These are phyloP conservation scores for Cyclotella choctawhatcheeana DNA, from an alignment of 108 stramenopile genomes.

Conservation along the genomic window DNA sequence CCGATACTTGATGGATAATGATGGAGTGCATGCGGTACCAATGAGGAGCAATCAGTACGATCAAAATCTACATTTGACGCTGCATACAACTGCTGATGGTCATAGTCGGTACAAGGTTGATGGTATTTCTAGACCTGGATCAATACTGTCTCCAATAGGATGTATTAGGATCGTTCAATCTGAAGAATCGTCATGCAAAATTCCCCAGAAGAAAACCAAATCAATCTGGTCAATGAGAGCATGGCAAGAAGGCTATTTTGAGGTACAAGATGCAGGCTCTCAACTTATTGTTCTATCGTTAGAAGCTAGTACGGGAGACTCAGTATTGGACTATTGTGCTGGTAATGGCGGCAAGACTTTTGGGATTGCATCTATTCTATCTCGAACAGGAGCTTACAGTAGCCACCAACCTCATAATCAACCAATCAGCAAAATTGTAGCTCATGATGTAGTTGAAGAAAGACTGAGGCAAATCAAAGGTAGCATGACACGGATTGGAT, in stretches of 20 bases:
- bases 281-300: slow-evolving; percentile 54
- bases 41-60: neutral
- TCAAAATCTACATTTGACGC: neutral
- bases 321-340: slow-evolving; percentile 57
- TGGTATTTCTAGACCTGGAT: neutral
- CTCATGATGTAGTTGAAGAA: slow-evolving; percentile 54
- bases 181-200: neutral
- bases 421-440: slow-evolving; percentile 40
- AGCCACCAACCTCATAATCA: neutral
- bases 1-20: slow-evolving; percentile 31
- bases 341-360: slow-evolving; percentile 67
- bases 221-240: slow-evolving; percentile 58
- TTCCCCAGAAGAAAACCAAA: slow-evolving; percentile 21
- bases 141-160: slow-evolving; percentile 28
- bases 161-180: slow-evolving; percentile 31
- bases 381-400: neutral
- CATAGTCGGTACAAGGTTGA: slow-evolving; percentile 14
- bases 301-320: slow-evolving; percentile 32
- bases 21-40: slow-evolving; percentile 34
- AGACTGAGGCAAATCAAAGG: slow-evolving; percentile 55
- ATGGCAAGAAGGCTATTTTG: slow-evolving; percentile 61
- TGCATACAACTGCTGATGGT: slow-evolving; percentile 3
- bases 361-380: slow-evolving; percentile 44
- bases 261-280: slow-evolving; percentile 65
- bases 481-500: slow-evolving; percentile 52